Base-by-base conservation (phyloP, 495 filamentous ascomycete genomes). In the Thozetella sp. region DNA sequence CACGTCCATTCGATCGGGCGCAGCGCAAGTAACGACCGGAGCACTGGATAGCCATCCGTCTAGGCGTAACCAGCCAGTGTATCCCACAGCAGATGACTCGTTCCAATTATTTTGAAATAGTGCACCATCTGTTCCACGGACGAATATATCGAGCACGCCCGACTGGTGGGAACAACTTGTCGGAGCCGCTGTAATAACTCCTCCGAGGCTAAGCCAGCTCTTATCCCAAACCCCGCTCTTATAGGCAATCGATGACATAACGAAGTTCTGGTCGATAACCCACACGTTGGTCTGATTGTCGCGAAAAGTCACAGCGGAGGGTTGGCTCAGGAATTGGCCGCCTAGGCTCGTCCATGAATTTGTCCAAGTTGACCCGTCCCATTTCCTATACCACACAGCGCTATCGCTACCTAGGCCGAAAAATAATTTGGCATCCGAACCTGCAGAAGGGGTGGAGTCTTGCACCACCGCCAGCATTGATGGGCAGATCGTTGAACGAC, bases 271-370 rank as follows among this genome's bases (percentile, higher is more conserved):
- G 23, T 53, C 50, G 10, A 46, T 26, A n/a, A 57, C 59, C 4
- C 48, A 54, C 17, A 61, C 45, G 13, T 25, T 30, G 25, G 43
- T 17, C 3, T 53, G 25, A 9, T 10, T 23, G 22, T 53, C 53
- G 53, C 54, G 6, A 6, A 6, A 61, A 12, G 48, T 43, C 6
- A 46, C 20, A 17, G 59, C 54, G 17, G 34, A 6, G 1, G 59
- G 59, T 43, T 61, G 59, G 59, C 51, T 55, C 30, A 57, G 6
- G 22, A 61, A 56, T 10, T 54, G 59, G 10, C 59, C 59, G 24
- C 54, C 59, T 15, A 37, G 30, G 15, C 30, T 37, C 30, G 6
- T 15, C 30, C 30, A 37, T 6, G 30, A 6, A 15, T 15, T 37
- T 6, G 30, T 15, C 30, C 6, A 15, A 37, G 30, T 37, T 37